Base-by-base conservation (phyloP, 225 moss, liverwort and hornwort species). In the Sphagnum contortum region DNA sequence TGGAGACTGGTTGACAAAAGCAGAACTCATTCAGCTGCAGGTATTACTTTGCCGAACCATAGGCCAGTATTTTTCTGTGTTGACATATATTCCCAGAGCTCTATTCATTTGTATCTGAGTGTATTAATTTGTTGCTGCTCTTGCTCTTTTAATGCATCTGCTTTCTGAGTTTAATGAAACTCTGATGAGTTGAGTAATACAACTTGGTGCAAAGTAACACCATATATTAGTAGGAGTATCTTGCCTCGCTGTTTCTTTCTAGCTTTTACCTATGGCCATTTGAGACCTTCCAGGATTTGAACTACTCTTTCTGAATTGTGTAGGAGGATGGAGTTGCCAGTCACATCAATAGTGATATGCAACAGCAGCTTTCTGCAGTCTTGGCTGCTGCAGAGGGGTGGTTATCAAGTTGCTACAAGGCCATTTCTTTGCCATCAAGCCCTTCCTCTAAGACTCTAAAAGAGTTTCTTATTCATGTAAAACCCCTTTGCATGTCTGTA, bases 1-100 rank as follows among this genome's bases (percentile, higher is more conserved):
- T 49, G 67, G 63, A 67, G 80, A 77, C 45, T 78, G 70, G 71
- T 67, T 84, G 67, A 86, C 95, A 60, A 86, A 86, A 77, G 80
- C 82, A 57, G 89, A 85, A 75, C 88, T 95, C 51, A 70, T 88
- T 68, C 67, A 68, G 61, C 95, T 95, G 59, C 91, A 91, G 91
- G 94, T 95, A 79, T 5, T 57, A 56, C 47, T 51, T 63, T 5
- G 4, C 11, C n/a, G 44, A 9, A 12, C 8, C 47, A 50, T 44
- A 29, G 29, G 29, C 29, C 29, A 29, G 29, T 29, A 29, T 29
- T 0, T 29, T 29, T 29, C 29, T 29, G 29, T 29, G 29, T 29
- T 29, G 29, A 29, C 29, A 29, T 29, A 29, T 29, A 29, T 0
- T 29, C 29, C 29, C 29, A 29, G 29, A 29, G 29, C 29, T 29